These are phyloP conservation scores for Suhomyces sp. DNA, from an alignment of 805 yeast species.

Conservation along the genomic window DNA sequence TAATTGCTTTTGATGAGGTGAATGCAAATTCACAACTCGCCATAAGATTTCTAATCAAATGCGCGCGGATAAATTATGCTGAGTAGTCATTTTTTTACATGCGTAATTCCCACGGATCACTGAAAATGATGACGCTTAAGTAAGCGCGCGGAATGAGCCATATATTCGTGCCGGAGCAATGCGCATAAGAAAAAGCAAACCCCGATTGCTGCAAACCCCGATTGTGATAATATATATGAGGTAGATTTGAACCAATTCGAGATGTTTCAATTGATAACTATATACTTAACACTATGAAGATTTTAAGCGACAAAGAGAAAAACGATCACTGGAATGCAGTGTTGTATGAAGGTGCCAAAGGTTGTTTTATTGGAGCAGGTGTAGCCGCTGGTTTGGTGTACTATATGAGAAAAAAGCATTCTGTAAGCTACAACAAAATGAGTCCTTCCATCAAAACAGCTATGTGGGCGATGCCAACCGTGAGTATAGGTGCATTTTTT, in stretches of 20 bases:
- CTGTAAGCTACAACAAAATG: constrained; percentile 30
- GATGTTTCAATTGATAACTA: neutral
- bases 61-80: no score
- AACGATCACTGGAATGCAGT: constrained; percentile 38
- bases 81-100: neutral
- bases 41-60: no score
- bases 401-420: constrained; percentile 30
- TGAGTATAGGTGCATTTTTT: constrained; percentile 35
- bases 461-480: constrained; percentile 39
- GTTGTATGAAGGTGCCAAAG: constrained; percentile 36
- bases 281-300: constrained; percentile 28
- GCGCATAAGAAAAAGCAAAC: neutral
- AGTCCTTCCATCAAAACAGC: constrained; percentile 38
- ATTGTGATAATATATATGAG: neutral
- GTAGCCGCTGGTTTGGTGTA: constrained; percentile 29
- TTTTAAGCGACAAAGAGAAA: constrained; percentile 34
- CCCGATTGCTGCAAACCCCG: neutral
- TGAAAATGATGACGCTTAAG: neutral
- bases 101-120: neutral
- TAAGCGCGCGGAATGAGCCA: neutral
- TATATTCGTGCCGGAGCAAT: neutral
- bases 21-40: no score
- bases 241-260: neutral
- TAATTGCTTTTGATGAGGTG: no score
- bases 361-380: constrained; percentile 33